Conservation (phyloP, 768 basidiomycete genomes). For the Paxillus involutus region DNA sequence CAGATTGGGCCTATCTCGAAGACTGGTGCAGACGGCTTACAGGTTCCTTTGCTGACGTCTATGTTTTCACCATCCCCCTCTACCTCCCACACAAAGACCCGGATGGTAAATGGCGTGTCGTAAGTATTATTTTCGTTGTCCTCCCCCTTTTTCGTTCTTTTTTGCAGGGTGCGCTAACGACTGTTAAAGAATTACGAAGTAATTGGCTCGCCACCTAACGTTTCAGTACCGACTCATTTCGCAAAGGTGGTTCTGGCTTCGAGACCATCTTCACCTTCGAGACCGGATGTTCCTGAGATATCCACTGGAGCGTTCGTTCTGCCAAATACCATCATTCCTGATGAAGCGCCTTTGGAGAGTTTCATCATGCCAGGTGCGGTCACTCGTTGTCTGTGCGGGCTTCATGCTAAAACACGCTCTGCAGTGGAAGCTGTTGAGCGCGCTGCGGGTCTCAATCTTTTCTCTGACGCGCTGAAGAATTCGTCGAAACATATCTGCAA, state of each 20-base stretch:
- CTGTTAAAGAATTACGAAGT: constrained; percentile 80
- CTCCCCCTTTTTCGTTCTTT: not conserved
- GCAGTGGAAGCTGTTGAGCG: constrained; percentile 91
- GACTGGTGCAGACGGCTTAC: constrained; percentile 94
- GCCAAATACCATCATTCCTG: constrained; percentile 90
- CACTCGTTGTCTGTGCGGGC: not conserved
- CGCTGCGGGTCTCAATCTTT: constrained; percentile 84
- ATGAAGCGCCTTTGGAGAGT: constrained; percentile 73
- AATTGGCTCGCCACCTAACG: constrained; percentile 87
- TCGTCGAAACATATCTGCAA: constrained; percentile 85
- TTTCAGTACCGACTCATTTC: constrained; percentile 96
- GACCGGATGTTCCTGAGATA: constrained; percentile 70
- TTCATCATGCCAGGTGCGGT: constrained; percentile 78
- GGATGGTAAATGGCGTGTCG: constrained; percentile 96
- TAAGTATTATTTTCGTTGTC: constrained; percentile 40
- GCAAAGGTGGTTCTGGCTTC: constrained; percentile 91
- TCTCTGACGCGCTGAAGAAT: constrained; percentile 76
- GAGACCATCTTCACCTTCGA: constrained; percentile 70
- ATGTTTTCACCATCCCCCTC: constrained; percentile 96
- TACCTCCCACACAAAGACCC: constrained; percentile 84
- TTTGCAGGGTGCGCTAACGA: not conserved
- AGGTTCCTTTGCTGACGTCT: constrained; percentile 87
- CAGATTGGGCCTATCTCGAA: constrained; percentile 96
- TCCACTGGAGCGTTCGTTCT: constrained; percentile 93
- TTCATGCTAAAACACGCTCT: constrained; percentile 1